A percentile compares a stretch with the other conserved stretches of the same genome.
Evolutionary conservation across 1,284 basidiomycete species (phyloP).

Genomic region (Puccinia hordei): DNA sequence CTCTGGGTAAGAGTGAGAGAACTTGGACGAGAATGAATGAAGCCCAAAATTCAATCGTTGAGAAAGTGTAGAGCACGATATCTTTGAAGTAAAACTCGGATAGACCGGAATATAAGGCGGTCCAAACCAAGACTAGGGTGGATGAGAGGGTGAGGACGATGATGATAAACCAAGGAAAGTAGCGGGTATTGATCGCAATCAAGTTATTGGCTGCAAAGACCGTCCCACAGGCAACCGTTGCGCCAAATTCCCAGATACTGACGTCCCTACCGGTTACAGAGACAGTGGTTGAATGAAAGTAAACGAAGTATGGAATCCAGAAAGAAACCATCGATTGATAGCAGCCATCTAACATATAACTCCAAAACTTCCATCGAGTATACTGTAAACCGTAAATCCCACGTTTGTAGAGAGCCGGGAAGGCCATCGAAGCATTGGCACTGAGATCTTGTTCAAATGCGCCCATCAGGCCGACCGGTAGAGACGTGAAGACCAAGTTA

Average conservation of each 20-base stretch:
- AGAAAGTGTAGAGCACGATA: constrained; percentile 70
- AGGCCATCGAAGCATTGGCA: constrained; percentile 82
- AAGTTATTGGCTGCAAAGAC: constrained; percentile 84
- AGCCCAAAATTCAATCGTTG: constrained; percentile 78
- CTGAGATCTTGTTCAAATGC: constrained; percentile 96
- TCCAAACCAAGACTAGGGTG: constrained; percentile 48
- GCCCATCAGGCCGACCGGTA: constrained; percentile 87
- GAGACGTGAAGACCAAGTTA: constrained; percentile 89
- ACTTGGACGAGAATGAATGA: constrained; percentile 70
- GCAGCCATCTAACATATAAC: constrained; percentile 89
- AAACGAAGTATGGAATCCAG: constrained; percentile 82
- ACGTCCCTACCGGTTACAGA: constrained; percentile 60
- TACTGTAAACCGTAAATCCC: constrained; percentile 92
- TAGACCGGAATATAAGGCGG: constrained; percentile 45
- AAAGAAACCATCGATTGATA: constrained; percentile 89
- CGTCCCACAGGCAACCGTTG: constrained; percentile 81
- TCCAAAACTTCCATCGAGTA: constrained; percentile 86
- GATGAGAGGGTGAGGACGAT: constrained; percentile 46
- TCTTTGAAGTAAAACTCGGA: constrained; percentile 43
- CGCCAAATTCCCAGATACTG: constrained; percentile 80
- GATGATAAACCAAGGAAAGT: constrained; percentile 63
- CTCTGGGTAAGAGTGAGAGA: constrained; percentile 72
- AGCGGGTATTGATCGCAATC: constrained; percentile 82
- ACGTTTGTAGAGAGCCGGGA: constrained; percentile 88
- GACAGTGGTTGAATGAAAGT: constrained; percentile 63